A percentile compares a stretch with the other conserved stretches of the same genome.
Evolutionary conservation across 1,284 basidiomycete genomes (phyloP).

Genomic region (Fomitopsis betulina): DNA sequence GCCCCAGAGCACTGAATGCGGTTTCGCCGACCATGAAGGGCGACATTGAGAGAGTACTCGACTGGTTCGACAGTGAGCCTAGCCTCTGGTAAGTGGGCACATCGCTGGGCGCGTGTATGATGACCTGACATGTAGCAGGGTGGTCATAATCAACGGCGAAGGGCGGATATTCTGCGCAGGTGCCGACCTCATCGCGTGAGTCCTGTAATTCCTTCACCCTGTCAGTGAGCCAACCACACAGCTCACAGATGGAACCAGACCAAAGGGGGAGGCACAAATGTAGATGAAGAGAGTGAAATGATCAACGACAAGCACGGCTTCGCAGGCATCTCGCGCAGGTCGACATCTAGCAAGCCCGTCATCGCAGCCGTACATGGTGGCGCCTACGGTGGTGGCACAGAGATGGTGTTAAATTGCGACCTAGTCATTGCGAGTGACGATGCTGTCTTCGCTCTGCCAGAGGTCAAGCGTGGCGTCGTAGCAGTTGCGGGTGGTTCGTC

Average conservation of each 20-base stretch:
- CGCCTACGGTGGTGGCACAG: conserved; percentile 78
- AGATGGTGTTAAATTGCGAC: conserved; percentile 81
- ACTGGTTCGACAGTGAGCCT: conserved; percentile 77
- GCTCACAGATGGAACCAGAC: conserved; percentile 47
- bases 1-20: conserved; percentile 71
- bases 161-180: conserved; percentile 81
- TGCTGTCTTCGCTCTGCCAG: conserved; percentile 74
- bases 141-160: conserved; percentile 72
- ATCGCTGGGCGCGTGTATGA: background rate
- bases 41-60: conserved; percentile 54
- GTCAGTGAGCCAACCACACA: background rate
- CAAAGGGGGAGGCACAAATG: conserved; percentile 33
- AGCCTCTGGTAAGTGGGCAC: conserved; percentile 61
- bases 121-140: conserved; percentile 39
- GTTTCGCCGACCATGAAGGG: conserved; percentile 57
- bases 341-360: conserved; percentile 65
- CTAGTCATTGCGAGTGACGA: conserved; percentile 72
- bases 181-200: conserved; percentile 71
- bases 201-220: conserved; percentile 7
- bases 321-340: conserved; percentile 68
- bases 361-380: conserved; percentile 82
- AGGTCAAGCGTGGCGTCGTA: conserved; percentile 78
- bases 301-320: conserved; percentile 59
- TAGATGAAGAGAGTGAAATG: conserved; percentile 43
- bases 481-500: conserved; percentile 71